Evolutionary conservation across 768 basidiomycete genomes (phyloP), one percentile per base, ranked within the genome.

Genomic region (Pleurotus sapidus): DNA sequence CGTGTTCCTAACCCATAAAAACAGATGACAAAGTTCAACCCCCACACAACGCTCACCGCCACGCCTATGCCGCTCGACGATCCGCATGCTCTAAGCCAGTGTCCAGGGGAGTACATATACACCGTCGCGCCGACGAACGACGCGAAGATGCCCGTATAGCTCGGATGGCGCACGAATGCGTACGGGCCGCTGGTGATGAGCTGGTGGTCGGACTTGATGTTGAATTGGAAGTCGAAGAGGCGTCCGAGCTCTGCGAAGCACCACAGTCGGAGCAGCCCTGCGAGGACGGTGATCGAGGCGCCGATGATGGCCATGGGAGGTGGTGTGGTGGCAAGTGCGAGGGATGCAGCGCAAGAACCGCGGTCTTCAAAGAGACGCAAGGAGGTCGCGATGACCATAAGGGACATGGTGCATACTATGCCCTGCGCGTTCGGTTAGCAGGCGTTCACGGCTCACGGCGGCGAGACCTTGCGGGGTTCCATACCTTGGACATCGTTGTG

Each of bases 161-260:
- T 65, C 2, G 71, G 70, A 43, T 71, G 71, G 2, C 70, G 68
- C 3, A 72, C 70, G 46, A 71, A 49, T 23, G 59, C 27, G 56
- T 70, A 71, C 1, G 67, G 61, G 9, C 69, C 67, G 0, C 47
- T 56, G 5, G 68, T 69, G 47, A 71, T 50, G 3, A 71, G 65
- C 5, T 57, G 49, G 53, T 71, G 70, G 43, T 65, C 58, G 39
- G 65, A 62, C 24, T 63, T 68, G 50, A 78, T 67, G n/a, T 68
- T 68, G 37, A 76, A 64, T 57, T 77, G 68, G 58, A 74, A 63
- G 20, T 57, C 61, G 59, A 59, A 68, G 38, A 46, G 56, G 39
- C 46, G 43, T 3, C 56, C 61, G 7, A 60, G 45, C 7, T 37
- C 49, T 4, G 25, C 27, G 54, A 59, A 64, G 49, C 65, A 63